phyloP scores from a whole-genome alignment of 2,329 filamentous ascomycete genomes.

The Colletotrichum eremochloae region DNA sequence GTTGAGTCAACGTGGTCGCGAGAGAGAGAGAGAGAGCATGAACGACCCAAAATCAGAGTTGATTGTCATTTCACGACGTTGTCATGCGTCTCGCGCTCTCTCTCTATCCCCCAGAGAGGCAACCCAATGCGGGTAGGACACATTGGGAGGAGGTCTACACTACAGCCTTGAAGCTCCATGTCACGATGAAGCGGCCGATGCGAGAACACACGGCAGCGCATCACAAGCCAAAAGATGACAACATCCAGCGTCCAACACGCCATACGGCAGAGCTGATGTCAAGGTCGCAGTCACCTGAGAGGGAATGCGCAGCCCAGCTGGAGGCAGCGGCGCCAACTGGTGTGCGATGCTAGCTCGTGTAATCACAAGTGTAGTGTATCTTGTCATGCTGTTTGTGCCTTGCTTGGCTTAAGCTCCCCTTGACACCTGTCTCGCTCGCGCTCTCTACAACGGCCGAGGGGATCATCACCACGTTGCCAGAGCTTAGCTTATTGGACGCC shows the following conservation, averaged over 20 bases:
- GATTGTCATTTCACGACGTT: not conserved
- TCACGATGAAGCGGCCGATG: slow-evolving; percentile 14
- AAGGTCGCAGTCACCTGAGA: slow-evolving; percentile 13
- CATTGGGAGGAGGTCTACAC: not conserved
- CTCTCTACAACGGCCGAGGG: slow-evolving; percentile 2
- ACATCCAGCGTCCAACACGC: not conserved
- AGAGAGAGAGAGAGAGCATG: not conserved
- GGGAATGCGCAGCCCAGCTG: not conserved
- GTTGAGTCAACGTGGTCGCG: not conserved
- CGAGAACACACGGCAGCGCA: not conserved
- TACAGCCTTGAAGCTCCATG: slow-evolving; percentile 8
- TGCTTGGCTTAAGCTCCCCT: not conserved
- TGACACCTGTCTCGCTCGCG: not conserved
- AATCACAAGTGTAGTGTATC: not conserved
- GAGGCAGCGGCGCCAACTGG: too few species aligned
- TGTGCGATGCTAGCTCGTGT: not conserved
- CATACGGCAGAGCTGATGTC: not conserved
- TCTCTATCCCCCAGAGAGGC: slow-evolving; percentile 7
- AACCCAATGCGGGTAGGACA: not conserved
- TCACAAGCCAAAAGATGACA: slow-evolving; percentile 9
- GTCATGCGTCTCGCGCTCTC: not conserved
- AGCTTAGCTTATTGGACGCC: slow-evolving; percentile 4
- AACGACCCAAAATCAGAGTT: not conserved
- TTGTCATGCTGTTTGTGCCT: not conserved
- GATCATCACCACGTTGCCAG: slow-evolving; percentile 22